These are phyloP conservation scores for Ogataea nonfermentans DNA, from an alignment of 805 yeast genomes.

Conservation along the genomic window DNA sequence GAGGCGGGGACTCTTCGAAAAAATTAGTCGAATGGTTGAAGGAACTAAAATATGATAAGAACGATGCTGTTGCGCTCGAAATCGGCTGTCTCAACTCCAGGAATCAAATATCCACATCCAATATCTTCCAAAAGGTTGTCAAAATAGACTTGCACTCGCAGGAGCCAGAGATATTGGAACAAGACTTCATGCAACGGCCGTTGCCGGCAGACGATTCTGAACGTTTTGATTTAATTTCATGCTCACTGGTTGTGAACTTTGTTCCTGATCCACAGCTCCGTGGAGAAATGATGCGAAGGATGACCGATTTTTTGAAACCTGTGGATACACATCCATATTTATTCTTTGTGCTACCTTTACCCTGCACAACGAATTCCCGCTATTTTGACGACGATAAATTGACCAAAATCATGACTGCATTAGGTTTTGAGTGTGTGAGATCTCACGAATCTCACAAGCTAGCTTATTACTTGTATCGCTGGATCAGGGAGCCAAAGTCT, in stretches of 20 bases:
- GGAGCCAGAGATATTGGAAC: conserved; percentile 65
- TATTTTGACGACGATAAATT: conserved; percentile 54
- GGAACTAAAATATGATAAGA: conserved; percentile 25
- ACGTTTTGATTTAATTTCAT: conserved; percentile 65
- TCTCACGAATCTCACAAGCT: conserved; percentile 66
- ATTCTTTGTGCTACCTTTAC: conserved; percentile 84
- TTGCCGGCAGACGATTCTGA: conserved; percentile 47
- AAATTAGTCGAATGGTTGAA: conserved; percentile 71
- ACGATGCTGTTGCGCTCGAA: conserved; percentile 56
- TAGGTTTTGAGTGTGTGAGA: conserved; percentile 56
- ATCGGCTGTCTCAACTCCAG: conserved; percentile 75
- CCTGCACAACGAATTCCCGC: conserved; percentile 81
- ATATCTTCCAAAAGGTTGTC: conserved; percentile 47
- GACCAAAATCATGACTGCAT: conserved; percentile 44
- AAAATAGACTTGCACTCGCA: conserved; percentile 83
- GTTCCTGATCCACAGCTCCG: conserved; percentile 70
- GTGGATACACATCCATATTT: conserved; percentile 32
- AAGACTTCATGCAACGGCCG: conserved; percentile 82
- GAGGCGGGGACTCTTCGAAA: conserved; percentile 94
- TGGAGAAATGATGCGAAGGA: conserved; percentile 72
- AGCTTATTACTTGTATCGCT: conserved; percentile 66
- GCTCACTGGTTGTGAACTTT: conserved; percentile 85
- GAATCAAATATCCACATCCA: conserved; percentile 64
- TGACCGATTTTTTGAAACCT: conserved; percentile 54
- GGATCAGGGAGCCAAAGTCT: conserved; percentile 30